Evolutionary conservation across 768 basidiomycete genomes (phyloP), one percentile per base, ranked within the genome.

Genomic region (Leccinum subgranulosum): DNA sequence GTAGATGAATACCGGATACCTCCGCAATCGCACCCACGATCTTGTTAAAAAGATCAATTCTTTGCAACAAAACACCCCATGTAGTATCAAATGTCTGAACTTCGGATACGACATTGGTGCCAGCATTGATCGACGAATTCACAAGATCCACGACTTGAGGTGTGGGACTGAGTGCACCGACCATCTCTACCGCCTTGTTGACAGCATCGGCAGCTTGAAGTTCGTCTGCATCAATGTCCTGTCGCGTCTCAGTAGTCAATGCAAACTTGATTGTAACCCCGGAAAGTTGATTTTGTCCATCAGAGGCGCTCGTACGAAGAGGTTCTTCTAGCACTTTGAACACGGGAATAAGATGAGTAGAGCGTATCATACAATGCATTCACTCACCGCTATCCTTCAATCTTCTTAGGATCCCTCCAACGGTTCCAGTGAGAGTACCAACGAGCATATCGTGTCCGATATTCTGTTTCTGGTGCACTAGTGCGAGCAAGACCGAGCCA

Each of bases 81-180:
- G 65, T 64, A 31, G 53, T 60, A 41, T 67, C 62, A 31, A 66
- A 64, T 10, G 58, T 52, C 48, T 53, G 65, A 19, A 58, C 17
- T 43, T 45, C 45, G 11, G 56, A 34, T 17, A 19, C 28, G 14
- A 60, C 4, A 6, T 47, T 53, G 31, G 49, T 4, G 3, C 49
- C 36, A 19, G 31, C 14, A 12, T 27, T 28, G 3, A 53, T 29
- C 2, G 45, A 21, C 12, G 50, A 58, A 43, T 33, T 47, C 23
- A 7, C 19, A 1, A 45, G 29, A 21, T n/a, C 27, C 11, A 41
- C 39, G 3, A 48, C 28, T 39, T 45, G 56, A 3, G 65, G 54
- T 5, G 36, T 25, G 14, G 55, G 4, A 3, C 21, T 14, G 4
- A 61, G 52, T 6, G 4, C 10, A 29, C 15, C 14, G 29, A 43